These are phyloP conservation scores for Acacia crassicarpa DNA, from an alignment of 306 rosid genomes.

Conservation along the genomic window DNA sequence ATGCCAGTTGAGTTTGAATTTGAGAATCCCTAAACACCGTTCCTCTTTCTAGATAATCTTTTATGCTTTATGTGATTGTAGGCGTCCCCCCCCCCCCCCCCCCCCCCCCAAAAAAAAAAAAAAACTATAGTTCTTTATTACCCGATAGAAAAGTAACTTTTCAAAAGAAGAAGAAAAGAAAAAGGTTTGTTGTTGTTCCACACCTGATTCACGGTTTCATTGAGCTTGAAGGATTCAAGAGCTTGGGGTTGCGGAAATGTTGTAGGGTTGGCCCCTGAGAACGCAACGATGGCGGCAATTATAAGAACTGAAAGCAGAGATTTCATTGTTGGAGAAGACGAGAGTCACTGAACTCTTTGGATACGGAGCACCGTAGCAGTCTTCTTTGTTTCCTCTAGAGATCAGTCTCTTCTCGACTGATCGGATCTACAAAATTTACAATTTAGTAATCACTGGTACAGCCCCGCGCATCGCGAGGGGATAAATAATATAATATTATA, in stretches of 20 bases:
- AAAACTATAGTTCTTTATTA: too few relatives aligned
- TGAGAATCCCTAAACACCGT: background rate
- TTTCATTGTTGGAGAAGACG: conserved; percentile 23
- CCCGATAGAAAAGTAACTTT: background rate
- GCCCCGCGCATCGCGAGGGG: too few relatives aligned
- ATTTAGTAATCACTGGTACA: too few relatives aligned
- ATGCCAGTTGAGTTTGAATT: background rate
- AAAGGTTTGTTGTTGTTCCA: background rate
- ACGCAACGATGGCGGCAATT: conserved; percentile 30
- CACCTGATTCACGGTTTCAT: conserved; percentile 40
- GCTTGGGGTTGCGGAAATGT: conserved; percentile 38
- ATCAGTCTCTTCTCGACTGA: too few relatives aligned
- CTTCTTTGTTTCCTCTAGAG: too few relatives aligned
- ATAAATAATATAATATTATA: too few relatives aligned
- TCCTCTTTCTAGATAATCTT: background rate
- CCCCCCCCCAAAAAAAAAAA: too few relatives aligned
- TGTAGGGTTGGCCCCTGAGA: conserved; percentile 36
- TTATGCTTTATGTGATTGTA: background rate
- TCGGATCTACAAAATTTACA: too few relatives aligned
- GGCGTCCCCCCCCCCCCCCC: too few relatives aligned
- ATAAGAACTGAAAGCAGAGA: conserved; percentile 28
- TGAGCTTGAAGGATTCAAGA: conserved; percentile 42
- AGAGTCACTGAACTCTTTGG: too few relatives aligned
- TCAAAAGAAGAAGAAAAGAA: background rate
- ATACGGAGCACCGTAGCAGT: too few relatives aligned